A percentile compares a stretch with the other conserved stretches of the same genome.
Evolutionary conservation across 1,284 basidiomycete species (phyloP).

Genomic region (Stereum hirsutum): DNA sequence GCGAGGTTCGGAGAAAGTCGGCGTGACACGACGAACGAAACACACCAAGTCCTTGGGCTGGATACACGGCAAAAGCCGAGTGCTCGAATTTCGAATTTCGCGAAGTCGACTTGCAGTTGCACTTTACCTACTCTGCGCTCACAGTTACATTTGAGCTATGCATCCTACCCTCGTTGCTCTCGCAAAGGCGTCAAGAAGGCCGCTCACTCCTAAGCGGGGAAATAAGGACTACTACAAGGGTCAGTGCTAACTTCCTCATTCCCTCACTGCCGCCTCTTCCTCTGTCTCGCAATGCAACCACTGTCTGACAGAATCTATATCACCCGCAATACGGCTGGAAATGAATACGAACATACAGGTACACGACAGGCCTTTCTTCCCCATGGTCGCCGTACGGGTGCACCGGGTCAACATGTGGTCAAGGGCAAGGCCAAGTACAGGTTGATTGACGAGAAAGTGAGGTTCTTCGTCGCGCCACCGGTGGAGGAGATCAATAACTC

Average conservation of each 20-base stretch:
- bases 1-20: too few relatives aligned
- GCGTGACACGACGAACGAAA: too few relatives aligned
- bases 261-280: background rate
- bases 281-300: too few relatives aligned
- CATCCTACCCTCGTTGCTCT: constrained; percentile 55
- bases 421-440: constrained; percentile 71
- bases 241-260: constrained; percentile 19
- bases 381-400: constrained; percentile 79
- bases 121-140: too few relatives aligned
- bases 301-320: too few relatives aligned
- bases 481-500: constrained; percentile 54
- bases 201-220: constrained; percentile 75
- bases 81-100: too few relatives aligned
- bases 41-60: too few relatives aligned
- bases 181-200: constrained; percentile 73
- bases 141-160: too few relatives aligned
- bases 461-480: constrained; percentile 76
- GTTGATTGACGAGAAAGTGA: constrained; percentile 72
- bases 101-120: too few relatives aligned
- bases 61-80: too few relatives aligned
- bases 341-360: too few relatives aligned
- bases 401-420: constrained; percentile 76
- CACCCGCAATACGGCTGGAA: background rate
- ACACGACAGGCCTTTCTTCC: constrained; percentile 76
- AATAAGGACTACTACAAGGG: constrained; percentile 96